A percentile compares a stretch with the other conserved stretches of the same genome.
phyloP scores from a whole-genome alignment of 306 rosid genomes.

The Lotus japonicus region DNA sequence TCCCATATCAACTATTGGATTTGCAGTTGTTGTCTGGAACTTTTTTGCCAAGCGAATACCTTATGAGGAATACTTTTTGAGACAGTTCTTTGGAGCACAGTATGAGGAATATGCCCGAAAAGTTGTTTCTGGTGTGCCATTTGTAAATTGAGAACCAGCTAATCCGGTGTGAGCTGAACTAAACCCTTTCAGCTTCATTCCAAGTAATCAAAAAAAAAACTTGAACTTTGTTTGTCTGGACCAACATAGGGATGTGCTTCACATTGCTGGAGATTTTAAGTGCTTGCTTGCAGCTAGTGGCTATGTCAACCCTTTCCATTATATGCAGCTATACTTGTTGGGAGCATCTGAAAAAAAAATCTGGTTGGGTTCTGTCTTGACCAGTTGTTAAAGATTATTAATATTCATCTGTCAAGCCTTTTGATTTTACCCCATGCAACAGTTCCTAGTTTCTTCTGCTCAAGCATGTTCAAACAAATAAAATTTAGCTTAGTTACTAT shows the following conservation, averaged over 20 bases:
- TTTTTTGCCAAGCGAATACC: constrained; percentile 49
- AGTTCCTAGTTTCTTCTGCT: neutral
- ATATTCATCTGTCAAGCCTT: neutral
- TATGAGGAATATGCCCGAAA: constrained; percentile 53
- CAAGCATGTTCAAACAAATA: no score
- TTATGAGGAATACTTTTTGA: constrained; percentile 74
- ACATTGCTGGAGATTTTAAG: neutral
- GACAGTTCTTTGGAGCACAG: constrained; percentile 56
- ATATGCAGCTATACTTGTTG: constrained; percentile 7
- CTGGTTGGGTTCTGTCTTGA: no score
- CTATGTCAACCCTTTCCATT: neutral
- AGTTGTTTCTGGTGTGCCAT: constrained; percentile 78
- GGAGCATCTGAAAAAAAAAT: neutral
- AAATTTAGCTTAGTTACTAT: no score
- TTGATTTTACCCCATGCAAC: neutral
- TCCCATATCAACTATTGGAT: constrained; percentile 67
- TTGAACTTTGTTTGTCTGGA: neutral
- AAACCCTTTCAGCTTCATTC: neutral
- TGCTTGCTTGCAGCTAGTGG: constrained; percentile 4
- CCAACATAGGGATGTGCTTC: neutral
- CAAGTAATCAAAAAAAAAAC: neutral
- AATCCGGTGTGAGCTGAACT: neutral
- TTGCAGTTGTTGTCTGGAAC: constrained; percentile 67
- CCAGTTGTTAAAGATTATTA: neutral
- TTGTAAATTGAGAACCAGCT: constrained; percentile 34